Conservation (phyloP, 352 stramenopile species). For the Phytophthora ohioensis region DNA sequence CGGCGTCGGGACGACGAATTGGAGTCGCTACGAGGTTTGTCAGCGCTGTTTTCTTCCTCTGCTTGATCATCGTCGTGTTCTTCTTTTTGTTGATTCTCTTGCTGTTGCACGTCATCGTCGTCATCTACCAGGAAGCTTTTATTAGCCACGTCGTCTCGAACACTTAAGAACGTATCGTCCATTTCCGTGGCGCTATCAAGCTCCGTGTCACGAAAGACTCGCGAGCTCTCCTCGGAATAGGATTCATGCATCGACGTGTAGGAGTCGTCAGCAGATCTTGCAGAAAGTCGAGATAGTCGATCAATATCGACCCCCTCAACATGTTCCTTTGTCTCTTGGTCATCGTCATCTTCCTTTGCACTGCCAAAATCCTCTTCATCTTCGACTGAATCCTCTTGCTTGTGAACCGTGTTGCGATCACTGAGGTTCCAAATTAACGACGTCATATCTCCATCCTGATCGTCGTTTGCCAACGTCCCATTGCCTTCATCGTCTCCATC, state of each 20-base stretch:
- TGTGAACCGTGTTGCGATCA: constrained; percentile 29
- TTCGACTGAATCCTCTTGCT: constrained; percentile 27
- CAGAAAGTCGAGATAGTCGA: constrained; percentile 29
- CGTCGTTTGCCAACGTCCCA: background rate
- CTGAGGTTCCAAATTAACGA: constrained; percentile 33
- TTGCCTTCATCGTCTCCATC: constrained; percentile 21
- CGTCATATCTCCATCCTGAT: background rate
- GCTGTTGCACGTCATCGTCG: constrained; percentile 17
- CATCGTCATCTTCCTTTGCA: constrained; percentile 40
- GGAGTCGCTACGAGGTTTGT: constrained; percentile 14
- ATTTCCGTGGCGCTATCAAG: constrained; percentile 25
- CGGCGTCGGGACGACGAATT: constrained; percentile 20
- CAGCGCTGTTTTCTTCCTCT: constrained; percentile 7
- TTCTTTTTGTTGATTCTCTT: constrained; percentile 28
- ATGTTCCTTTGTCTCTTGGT: constrained; percentile 26
- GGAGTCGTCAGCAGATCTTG: constrained; percentile 38
- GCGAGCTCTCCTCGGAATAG: constrained; percentile 21
- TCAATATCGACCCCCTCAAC: constrained; percentile 10
- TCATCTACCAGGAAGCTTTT: constrained; percentile 35
- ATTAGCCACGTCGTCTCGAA: constrained; percentile 12
- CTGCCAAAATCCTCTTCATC: constrained; percentile 42
- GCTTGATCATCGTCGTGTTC: constrained; percentile 19
- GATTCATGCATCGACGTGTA: constrained; percentile 36
- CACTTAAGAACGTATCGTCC: constrained; percentile 33
- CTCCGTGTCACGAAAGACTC: constrained; percentile 46